Evolutionary conservation across 225 moss, liverwort and hornwort genomes (phyloP), one percentile per base, ranked within the genome.

Genomic region (Climacium dendroides): DNA sequence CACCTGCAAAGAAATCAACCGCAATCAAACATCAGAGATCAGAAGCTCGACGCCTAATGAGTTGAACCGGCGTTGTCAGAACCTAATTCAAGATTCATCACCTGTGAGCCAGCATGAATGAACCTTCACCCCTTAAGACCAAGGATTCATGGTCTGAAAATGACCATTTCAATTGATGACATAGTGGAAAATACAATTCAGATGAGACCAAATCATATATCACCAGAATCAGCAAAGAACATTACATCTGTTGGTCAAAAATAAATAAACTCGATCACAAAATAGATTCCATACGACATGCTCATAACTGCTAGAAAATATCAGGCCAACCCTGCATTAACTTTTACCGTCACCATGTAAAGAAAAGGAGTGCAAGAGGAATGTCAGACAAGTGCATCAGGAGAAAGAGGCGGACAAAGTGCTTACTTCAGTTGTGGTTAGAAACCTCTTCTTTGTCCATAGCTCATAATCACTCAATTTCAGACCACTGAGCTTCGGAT

Each of bases 371-470:
- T 50, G 58, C 48, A 69, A 57, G 26, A 60, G 39, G 37, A 39
- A 64, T 79, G 66, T 37, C 58, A 72, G 41, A 72, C 45, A 79
- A 85, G 64, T 82, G 39, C 55, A 81, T 80, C 52, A 43, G 35
- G 34, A 85, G 41, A 77, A 78, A 73, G 77, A 64, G 55, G 70
- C 23, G 30, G 74, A 85, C 19, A 74, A 37, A 69, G 65, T 39
- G 37, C 85, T 82, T 90, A 97, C 97, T 94, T 97, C 97, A 50
- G 92, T 93, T 32, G 97, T 92, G 67, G 95, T 96, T 47, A 97
- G 39, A 85, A 96, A 97, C 83, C 92, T 93, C 69, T 89, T 95
- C 83, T 91, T 91, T 54, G 91, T 91, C 90, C 92, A 89, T 15
- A 78, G 84, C 47, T 95, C 94, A 87, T 86, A 86, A 63, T 89